Evolutionary conservation across 108 stramenopile species (phyloP), one percentile per base, ranked within the genome.

Genomic region (Chaetoceros tenuissimus): DNA sequence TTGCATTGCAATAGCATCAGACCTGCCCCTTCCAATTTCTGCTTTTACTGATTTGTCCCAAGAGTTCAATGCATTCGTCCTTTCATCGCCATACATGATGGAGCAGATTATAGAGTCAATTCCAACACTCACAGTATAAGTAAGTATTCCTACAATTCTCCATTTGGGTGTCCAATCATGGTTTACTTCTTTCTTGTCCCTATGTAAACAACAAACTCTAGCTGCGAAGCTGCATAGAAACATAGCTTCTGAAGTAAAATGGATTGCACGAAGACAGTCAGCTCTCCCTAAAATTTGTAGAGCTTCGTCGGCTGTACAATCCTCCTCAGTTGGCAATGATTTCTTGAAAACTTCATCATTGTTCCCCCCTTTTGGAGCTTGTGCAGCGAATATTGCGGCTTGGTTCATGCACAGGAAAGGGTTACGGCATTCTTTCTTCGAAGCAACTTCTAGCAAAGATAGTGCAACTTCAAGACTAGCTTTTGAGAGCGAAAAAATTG

Each of bases 181-280:
- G 1, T 68, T 23, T 18, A 52, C 31, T 31, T 70, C 57, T 20
- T 30, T 13, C 24, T 53, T 34, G 62, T 75, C 63, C 48, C 86
- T 57, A 45, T 76, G 82, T 17, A 72, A 18, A 18, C 67, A 51
- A 51, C 85, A 91, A 22, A 82, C 72, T 25, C 68, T 59, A 23
- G 77, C 81, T n/a, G 87, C 84, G 68, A 73, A 85, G 22, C 71
- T 66, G 57, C 86, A 92, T 7, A 92, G 75, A 49, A 74, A 92
- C 30, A 81, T 78, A 19, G 86, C 84, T 66, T 87, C 86, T 53
- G 75, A 52, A 17, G 78, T 65, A 69, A 87, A 92, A 58, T 79
- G 74, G 1, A 92, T 55, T 8, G 86, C 69, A 45, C 87, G 82
- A 23, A 92, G 55, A 46, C 90, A 92, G 48, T 87, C 90, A 23